These are phyloP conservation scores for Chamaenerion angustifolium DNA, from an alignment of 345 rosid genomes.

Conservation along the genomic window DNA sequence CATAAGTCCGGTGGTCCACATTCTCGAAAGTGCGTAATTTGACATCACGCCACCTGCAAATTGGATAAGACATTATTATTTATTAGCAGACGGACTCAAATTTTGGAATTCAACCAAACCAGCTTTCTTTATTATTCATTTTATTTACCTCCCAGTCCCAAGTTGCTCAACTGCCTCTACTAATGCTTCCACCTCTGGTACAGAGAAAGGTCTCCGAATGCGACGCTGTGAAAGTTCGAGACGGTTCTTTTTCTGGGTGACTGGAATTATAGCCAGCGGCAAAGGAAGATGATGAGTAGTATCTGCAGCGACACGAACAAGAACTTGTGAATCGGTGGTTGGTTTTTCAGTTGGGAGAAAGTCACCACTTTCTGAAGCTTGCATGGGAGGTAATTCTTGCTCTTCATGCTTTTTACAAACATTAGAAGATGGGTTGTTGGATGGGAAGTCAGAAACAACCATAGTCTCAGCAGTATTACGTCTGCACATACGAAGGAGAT, in stretches of 20 bases:
- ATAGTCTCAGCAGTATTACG: no score
- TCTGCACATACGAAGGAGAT: no score
- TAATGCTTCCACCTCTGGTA: constrained; percentile 85
- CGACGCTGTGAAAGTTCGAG: constrained; percentile 80
- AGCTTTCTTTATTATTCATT: no score
- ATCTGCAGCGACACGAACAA: constrained; percentile 44
- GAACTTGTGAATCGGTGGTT: constrained; percentile 47
- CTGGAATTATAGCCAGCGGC: constrained; percentile 56
- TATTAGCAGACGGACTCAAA: not conserved
- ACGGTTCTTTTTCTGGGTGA: constrained; percentile 50
- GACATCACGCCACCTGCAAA: constrained; percentile 79
- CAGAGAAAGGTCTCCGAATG: constrained; percentile 95
- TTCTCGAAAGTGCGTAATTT: constrained; percentile 58
- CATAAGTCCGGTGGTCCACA: constrained; percentile 67
- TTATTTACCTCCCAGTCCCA: constrained; percentile 78
- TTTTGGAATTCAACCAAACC: not conserved
- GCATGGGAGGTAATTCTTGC: no score
- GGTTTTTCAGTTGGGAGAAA: constrained; percentile 18
- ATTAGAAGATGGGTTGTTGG: no score
- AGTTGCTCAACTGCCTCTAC: constrained; percentile 84
- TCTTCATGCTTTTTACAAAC: no score
- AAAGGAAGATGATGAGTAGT: constrained; percentile 13
- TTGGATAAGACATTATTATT: constrained; percentile 6
- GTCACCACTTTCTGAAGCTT: no score
- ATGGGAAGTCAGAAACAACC: no score